Conservation (phyloP, 495 filamentous ascomycete species). For the Pseudoneurospora amorphoporcata region DNA sequence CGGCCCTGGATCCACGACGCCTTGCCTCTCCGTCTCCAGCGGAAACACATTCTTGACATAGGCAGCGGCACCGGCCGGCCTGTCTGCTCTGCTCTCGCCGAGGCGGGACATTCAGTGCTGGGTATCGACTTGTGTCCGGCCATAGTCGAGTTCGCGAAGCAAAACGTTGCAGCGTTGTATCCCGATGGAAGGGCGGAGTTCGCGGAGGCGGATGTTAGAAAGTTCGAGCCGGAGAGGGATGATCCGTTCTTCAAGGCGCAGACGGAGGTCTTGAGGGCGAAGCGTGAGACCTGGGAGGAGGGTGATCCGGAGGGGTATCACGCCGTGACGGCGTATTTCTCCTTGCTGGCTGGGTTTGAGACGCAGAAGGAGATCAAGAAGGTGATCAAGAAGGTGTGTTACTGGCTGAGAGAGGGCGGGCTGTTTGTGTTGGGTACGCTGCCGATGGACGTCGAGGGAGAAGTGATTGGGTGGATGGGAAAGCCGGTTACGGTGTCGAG, state of each 20-base stretch:
- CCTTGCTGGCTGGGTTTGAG: constrained; percentile 7
- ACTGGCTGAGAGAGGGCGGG: constrained; percentile 7
- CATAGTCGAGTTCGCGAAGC: constrained; percentile 24
- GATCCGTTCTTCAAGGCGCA: neutral
- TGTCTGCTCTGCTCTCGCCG: constrained; percentile 20
- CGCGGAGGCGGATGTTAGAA: constrained; percentile 19
- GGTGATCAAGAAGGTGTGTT: neutral
- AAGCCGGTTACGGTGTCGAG: constrained; percentile 8
- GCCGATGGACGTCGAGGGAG: constrained; percentile 5
- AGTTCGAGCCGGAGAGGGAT: constrained; percentile 10
- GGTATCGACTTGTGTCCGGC: constrained; percentile 27
- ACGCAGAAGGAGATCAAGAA: constrained; percentile 8
- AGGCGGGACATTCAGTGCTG: constrained; percentile 21
- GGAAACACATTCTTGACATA: constrained; percentile 22
- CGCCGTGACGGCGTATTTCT: constrained; percentile 11
- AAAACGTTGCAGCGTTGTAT: constrained; percentile 14
- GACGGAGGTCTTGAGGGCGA: accelerated
- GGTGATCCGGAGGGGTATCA: neutral
- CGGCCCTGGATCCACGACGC: neutral
- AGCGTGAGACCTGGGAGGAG: neutral
- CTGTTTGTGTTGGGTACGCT: constrained; percentile 12
- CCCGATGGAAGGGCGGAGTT: constrained; percentile 11
- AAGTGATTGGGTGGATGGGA: constrained; percentile 12
- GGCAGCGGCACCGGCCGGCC: constrained; percentile 33
- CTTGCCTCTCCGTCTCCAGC: neutral